A percentile compares a stretch with the other conserved stretches of the same genome.
Evolutionary conservation across 2,329 filamentous ascomycete species (phyloP).

Genomic region (Albifimbria verrucaria): DNA sequence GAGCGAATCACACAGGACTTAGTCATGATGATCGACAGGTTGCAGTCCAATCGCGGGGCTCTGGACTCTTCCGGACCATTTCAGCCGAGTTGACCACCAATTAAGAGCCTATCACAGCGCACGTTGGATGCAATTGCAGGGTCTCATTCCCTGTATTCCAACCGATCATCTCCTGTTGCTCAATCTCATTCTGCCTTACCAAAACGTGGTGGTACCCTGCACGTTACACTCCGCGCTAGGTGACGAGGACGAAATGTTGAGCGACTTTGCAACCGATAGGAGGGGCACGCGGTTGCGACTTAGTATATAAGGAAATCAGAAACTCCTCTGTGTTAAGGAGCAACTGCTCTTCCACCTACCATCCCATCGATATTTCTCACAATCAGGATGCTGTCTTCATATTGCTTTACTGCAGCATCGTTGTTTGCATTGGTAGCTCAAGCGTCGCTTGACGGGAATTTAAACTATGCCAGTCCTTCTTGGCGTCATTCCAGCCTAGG

Average conservation of each 20-base stretch:
- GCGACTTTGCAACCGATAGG: not conserved
- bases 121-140: not conserved
- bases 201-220: not conserved
- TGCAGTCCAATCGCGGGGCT: too few species aligned
- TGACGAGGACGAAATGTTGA: not conserved
- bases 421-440: not conserved
- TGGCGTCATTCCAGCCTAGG: conserved; percentile 60
- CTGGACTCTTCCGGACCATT: too few species aligned
- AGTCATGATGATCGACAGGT: too few species aligned
- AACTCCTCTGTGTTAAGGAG: too few species aligned
- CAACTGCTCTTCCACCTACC: too few species aligned
- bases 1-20: too few species aligned
- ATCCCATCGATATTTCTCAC: not conserved
- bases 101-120: not conserved
- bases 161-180: not conserved
- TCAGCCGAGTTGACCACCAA: too few species aligned
- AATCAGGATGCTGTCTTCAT: not conserved
- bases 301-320: too few species aligned
- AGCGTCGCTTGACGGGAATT: conserved; percentile 38
- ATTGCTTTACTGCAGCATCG: not conserved
- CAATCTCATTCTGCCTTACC: not conserved
- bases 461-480: conserved; percentile 68
- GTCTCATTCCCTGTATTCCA: not conserved
- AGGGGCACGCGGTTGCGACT: too few species aligned
- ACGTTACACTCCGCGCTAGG: not conserved